Base-by-base conservation (phyloP, 2,329 filamentous ascomycete species). In the Cordyceps militaris region DNA sequence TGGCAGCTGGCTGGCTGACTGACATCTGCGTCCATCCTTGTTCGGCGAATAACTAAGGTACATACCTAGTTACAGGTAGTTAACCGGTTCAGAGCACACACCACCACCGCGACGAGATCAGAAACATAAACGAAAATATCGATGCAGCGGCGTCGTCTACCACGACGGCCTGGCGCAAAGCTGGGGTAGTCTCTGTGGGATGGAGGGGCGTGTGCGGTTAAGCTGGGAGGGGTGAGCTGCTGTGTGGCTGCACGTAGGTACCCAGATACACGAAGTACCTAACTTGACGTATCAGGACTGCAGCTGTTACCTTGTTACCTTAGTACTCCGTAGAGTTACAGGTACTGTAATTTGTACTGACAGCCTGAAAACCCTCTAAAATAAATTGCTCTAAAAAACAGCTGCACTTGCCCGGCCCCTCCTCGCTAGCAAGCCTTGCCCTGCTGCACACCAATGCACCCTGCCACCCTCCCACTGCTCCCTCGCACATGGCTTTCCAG, bases 371-470 rank as follows among this genome's bases (percentile, higher is more conserved):
- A 38, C 34, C 38, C 38, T 16, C 38, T 42, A 49, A 48, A 47
- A 53, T 53, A 24, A 34, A 44, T 28, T 34, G 51, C 42, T 42
- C 51, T 36, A 53, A 54, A 54, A 54, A 46, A 32, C 42, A 19
- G 28, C 40, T 36, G 40, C 38, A 16, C 5, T 38, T 21, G 19
- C 34, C 23, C 32, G 16, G n/a, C 40, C 49, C 49, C 16, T 42
- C 23, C 51, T 24, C 23, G n/a, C 38, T 23, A 54, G 34, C 28
- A 46, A 32, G 51, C 40, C 50, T 42, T 23, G 16, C 36, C 47
- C 24, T 5, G n/a, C n/a, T 50, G 30, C 32, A 23, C 21, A 10
- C 34, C n/a, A n/a, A 16, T 19, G 19, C 38, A 11, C 9, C 38
- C 19, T 11, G 19, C n/a, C 14, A 26, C 21, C 24, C 16, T 19